Percentiles rank a stretch among this genome's conserved stretches.
Evolutionary conservation across 2,329 filamentous ascomycete species (phyloP).

Genomic region (Acrocalymma vagum): DNA sequence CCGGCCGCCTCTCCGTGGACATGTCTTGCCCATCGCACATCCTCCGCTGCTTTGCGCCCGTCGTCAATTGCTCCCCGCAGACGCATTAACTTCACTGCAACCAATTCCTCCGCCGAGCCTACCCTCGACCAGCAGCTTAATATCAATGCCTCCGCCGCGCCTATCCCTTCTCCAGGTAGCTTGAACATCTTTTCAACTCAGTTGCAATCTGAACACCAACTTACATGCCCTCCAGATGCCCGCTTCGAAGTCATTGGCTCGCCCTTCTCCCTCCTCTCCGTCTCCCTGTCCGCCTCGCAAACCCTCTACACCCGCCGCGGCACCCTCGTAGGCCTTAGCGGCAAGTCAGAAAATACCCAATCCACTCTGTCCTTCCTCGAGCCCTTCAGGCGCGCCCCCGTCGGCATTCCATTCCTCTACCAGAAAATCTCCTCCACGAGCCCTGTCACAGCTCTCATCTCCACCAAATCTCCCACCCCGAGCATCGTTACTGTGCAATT

Average conservation of each 20-base stretch:
- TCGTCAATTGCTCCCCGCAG: conserved; percentile 35
- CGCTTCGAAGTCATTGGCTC: conserved; percentile 92
- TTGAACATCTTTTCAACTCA: not conserved
- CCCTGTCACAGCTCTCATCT: conserved; percentile 87
- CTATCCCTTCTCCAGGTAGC: conserved; percentile 38
- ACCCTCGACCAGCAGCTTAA: conserved; percentile 41
- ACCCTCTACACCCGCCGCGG: conserved; percentile 91
- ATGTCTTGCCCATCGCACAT: conserved; percentile 26
- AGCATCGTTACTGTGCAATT: conserved; percentile 89
- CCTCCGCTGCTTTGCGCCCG: conserved; percentile 16
- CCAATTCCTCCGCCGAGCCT: conserved; percentile 51
- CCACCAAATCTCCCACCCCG: conserved; percentile 84
- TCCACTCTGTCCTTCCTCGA: conserved; percentile 89
- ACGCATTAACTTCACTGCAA: conserved; percentile 57
- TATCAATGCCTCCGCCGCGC: conserved; percentile 27
- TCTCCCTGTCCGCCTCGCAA: conserved; percentile 91
- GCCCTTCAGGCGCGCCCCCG: conserved; percentile 78
- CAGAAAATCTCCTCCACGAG: conserved; percentile 86
- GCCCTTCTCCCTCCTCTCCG: conserved; percentile 92
- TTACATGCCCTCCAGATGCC: conserved; percentile 70
- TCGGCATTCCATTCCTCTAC: conserved; percentile 94
- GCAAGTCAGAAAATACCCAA: conserved; percentile 88
- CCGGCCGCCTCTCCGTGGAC: conserved; percentile 39
- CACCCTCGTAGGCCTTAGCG: conserved; percentile 87
- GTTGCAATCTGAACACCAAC: conserved; percentile 1